Conservation (phyloP, 2,329 filamentous ascomycete genomes). For the Trichoderma oligosporum region DNA sequence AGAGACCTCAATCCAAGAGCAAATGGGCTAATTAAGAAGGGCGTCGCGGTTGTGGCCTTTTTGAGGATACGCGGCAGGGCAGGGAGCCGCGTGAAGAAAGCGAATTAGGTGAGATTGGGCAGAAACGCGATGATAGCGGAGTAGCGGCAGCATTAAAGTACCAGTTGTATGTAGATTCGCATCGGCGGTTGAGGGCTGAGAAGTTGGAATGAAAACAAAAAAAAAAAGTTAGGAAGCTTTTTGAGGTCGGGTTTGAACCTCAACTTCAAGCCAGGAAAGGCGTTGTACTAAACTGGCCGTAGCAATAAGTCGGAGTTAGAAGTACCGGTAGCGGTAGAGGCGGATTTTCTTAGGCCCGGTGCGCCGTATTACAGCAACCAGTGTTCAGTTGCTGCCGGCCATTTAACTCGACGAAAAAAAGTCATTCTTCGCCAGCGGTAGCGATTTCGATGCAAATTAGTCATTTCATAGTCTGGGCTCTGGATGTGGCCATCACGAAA, state of each 20-base stretch:
- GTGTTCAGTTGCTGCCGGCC: neutral
- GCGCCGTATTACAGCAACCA: neutral
- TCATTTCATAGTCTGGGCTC: too few relatives aligned
- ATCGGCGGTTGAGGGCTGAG: conserved; percentile 18
- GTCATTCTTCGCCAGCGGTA: neutral
- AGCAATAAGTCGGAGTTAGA: neutral
- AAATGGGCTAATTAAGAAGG: neutral
- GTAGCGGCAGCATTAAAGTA: conserved; percentile 10
- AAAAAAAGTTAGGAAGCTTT: conserved; percentile 9
- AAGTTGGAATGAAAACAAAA: conserved; percentile 13
- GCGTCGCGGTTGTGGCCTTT: conserved; percentile 13
- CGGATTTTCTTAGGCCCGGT: conserved; percentile 16
- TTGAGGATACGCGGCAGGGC: conserved; percentile 15
- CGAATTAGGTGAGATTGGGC: conserved; percentile 11
- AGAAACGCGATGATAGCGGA: conserved; percentile 3
- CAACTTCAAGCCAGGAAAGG: conserved; percentile 10
- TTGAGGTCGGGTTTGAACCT: conserved; percentile 12
- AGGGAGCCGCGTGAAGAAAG: conserved; percentile 10
- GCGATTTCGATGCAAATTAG: too few relatives aligned
- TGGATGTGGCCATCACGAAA: too few relatives aligned
- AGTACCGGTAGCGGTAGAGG: neutral
- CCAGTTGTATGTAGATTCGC: conserved; percentile 24
- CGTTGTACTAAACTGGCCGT: conserved; percentile 8
- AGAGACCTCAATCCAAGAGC: neutral
- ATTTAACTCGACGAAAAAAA: neutral